Evolutionary conservation across 108 stramenopile genomes (phyloP), one percentile per base, ranked within the genome.

Genomic region (Aurantiochytrium sp.): DNA sequence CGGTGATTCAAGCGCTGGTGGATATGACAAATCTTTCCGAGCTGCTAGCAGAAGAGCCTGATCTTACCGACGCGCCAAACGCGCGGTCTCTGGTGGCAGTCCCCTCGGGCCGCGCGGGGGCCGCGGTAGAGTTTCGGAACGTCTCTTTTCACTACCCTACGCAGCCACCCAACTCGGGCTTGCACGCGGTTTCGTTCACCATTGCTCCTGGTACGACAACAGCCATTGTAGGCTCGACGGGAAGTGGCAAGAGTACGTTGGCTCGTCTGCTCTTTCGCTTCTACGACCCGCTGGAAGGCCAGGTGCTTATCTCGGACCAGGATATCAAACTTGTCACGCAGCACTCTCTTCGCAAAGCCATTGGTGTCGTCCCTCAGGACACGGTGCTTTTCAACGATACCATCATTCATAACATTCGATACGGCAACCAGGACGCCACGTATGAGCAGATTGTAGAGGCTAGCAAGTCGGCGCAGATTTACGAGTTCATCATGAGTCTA

Each of bases 331-430:
- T 94, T 19, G 91, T 96, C 58, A 94, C 91, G 2, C 93, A 93
- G 51, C 90, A 95, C 35, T 96, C 95, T 25, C 69, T 98, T 6
- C 93, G 97, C 44, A 76, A 90, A 35, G 90, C 94, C 18, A 97
- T 98, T 87, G 97, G 96, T 21, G 96, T 99, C 28, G 95, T 99
- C 18, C 97, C 97, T 1, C 98, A 99, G 93, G 97, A 99, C 93
- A 96, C 96, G 44, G 96, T 97, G 0, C 93, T 99, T 28, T 98
- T 99, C 91, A 97, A 98, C 90, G 97, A 97, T 88, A 93, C 96
- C 8, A 97, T 99, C 43, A 93, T 91, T 25, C 96, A 97, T 93
- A 98, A 98, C 88, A 95, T 98, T 29, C 60, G 72, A 6, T 97
- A 97, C 72, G 96, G 97, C 21, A 91, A 91, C 18, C 93, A 93